Conservation (phyloP, 2,329 filamentous ascomycete genomes). For the Malbranchea cinnamomea region DNA sequence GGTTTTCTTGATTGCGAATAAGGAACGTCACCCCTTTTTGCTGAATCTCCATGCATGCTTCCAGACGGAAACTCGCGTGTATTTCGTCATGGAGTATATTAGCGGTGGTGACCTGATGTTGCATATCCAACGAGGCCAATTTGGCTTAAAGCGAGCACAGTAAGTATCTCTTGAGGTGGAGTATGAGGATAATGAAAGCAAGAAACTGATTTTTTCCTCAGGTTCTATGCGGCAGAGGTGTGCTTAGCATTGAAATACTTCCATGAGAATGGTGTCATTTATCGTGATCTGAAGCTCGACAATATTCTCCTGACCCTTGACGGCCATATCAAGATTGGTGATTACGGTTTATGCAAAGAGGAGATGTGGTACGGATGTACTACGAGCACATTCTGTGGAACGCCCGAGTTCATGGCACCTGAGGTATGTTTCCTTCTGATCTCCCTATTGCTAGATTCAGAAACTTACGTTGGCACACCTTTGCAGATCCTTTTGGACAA, state of each 20-base stretch:
- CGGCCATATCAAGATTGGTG: conserved; percentile 95
- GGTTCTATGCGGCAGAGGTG: conserved; percentile 94
- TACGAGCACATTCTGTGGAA: conserved; percentile 96
- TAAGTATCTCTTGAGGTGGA: conserved; percentile 34
- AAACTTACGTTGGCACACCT: conserved; percentile 12
- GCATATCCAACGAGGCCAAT: conserved; percentile 93
- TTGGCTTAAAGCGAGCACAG: conserved; percentile 91
- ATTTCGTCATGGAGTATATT: conserved; percentile 99
- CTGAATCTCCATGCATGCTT: conserved; percentile 94
- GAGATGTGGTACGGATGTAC: conserved; percentile 99
- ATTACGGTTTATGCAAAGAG: conserved; percentile 98
- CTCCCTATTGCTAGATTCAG: background rate
- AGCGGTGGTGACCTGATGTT: conserved; percentile 98
- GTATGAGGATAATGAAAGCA: background rate
- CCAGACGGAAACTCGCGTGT: conserved; percentile 94
- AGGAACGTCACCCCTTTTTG: conserved; percentile 90
- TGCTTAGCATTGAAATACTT: conserved; percentile 97
- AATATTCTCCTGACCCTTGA: conserved; percentile 90
- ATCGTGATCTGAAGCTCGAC: conserved; percentile 66
- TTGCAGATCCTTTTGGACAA: conserved; percentile 83
- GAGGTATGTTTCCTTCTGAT: conserved; percentile 46
- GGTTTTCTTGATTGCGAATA: conserved; percentile 92
- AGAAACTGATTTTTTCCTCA: conserved; percentile 21
- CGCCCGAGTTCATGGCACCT: conserved; percentile 98
- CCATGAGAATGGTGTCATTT: conserved; percentile 98